These are phyloP conservation scores for Artemisia annua DNA, from an alignment of 129 eudicot genomes.

Conservation along the genomic window DNA sequence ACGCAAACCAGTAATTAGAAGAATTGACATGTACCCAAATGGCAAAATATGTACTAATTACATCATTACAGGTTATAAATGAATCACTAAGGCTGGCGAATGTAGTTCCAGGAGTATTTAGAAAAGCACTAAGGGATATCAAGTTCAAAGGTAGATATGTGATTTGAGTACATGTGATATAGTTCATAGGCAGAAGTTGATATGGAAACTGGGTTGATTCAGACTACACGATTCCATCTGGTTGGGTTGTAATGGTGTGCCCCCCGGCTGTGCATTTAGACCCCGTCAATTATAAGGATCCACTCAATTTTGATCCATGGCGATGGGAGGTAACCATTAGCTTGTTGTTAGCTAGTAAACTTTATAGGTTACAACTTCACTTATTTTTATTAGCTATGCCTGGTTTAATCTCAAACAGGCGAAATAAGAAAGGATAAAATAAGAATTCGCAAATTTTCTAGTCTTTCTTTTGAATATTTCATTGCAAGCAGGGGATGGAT, in stretches of 20 bases:
- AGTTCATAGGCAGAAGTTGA: constrained; percentile 2
- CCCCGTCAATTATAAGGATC: constrained; percentile 56
- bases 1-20: no score
- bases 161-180: no score
- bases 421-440: neutral
- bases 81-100: constrained; percentile 80
- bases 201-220: constrained; percentile 30
- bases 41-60: neutral
- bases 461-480: neutral
- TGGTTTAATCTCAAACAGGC: no score
- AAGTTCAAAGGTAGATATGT: constrained; percentile 51
- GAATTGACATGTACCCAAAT: no score
- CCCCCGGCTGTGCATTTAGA: constrained; percentile 67
- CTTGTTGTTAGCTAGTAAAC: no score
- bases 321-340: constrained; percentile 64
- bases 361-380: no score
- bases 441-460: neutral
- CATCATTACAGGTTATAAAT: constrained; percentile 51
- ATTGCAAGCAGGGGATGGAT: constrained; percentile 1
- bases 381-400: no score
- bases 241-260: constrained; percentile 92
- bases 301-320: constrained; percentile 76
- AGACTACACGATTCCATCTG: constrained; percentile 84
- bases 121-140: constrained; percentile 67
- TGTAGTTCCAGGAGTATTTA: constrained; percentile 77